Evolutionary conservation across 2,329 filamentous ascomycete species (phyloP).

Genomic region (Pseudopithomyces maydicus): DNA sequence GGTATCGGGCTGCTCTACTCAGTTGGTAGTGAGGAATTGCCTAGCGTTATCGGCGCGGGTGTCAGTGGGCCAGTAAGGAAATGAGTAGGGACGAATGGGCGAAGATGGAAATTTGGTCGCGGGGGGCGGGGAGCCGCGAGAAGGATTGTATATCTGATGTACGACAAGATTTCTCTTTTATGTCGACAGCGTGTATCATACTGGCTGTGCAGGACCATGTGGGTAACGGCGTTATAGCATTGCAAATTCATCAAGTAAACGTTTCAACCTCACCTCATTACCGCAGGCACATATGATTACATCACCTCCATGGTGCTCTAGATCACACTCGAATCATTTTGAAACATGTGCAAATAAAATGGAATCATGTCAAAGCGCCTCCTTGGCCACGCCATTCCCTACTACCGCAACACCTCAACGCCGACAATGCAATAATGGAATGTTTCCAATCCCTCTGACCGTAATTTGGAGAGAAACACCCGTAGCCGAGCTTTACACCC

Average conservation of each 20-base stretch:
- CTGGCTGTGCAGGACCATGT: slow-evolving; percentile 26
- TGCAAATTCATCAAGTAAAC: slow-evolving; percentile 25
- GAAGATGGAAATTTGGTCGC: background rate
- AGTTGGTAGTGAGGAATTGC: slow-evolving; percentile 85
- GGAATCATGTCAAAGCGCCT: slow-evolving; percentile 3
- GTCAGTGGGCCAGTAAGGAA: slow-evolving; percentile 68
- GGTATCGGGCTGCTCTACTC: slow-evolving; percentile 79
- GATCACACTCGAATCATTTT: too few relatives aligned
- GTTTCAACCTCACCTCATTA: background rate
- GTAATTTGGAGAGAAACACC: background rate
- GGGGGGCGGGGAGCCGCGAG: background rate
- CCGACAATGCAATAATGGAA: slow-evolving; percentile 24
- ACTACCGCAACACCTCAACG: slow-evolving; percentile 21
- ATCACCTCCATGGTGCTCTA: too few relatives aligned
- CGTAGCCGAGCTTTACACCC: background rate
- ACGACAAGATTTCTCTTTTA: slow-evolving; percentile 23
- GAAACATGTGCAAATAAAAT: too few relatives aligned
- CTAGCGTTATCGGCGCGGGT: slow-evolving; percentile 94
- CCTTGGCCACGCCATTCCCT: background rate
- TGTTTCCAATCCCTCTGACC: background rate
- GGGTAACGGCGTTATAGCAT: slow-evolving; percentile 41
- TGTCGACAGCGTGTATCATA: slow-evolving; percentile 29
- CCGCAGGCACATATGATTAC: background rate
- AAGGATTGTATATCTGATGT: slow-evolving; percentile 38
- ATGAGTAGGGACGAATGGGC: slow-evolving; percentile 24